Evolutionary conservation across 805 yeast genomes (phyloP).

Genomic region (Candida ortonii): DNA sequence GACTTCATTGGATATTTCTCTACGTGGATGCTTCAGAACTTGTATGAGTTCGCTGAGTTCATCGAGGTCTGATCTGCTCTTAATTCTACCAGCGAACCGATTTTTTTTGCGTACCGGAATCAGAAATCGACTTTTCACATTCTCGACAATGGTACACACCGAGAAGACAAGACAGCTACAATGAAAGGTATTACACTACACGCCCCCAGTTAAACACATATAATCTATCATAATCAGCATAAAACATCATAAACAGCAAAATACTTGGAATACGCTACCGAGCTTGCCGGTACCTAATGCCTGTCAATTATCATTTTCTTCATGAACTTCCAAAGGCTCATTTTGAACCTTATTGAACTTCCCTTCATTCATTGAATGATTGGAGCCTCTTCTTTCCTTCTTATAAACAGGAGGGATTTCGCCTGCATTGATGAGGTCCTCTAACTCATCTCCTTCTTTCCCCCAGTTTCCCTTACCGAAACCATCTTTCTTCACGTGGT

Average conservation of each 20-base stretch:
- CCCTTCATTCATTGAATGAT: constrained; percentile 42
- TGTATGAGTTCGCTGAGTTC: constrained; percentile 2
- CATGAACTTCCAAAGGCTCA: constrained; percentile 4
- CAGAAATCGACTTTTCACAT: too few relatives aligned
- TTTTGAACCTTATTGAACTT: constrained; percentile 33
- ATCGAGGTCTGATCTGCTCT: background rate
- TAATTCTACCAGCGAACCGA: too few relatives aligned
- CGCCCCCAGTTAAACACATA: too few relatives aligned
- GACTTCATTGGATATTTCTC: constrained; percentile 1
- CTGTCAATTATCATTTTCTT: constrained; percentile 3
- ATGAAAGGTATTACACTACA: too few relatives aligned
- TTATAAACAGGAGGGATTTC: constrained; percentile 48
- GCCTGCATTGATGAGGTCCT: constrained; percentile 58
- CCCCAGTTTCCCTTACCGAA: constrained; percentile 93
- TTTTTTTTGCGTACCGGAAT: too few relatives aligned
- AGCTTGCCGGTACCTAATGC: too few relatives aligned
- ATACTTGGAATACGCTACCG: too few relatives aligned
- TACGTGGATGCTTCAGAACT: background rate
- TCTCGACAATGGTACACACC: too few relatives aligned
- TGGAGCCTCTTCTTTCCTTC: constrained; percentile 50
- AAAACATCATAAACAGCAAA: too few relatives aligned
- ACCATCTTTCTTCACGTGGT: constrained; percentile 76
- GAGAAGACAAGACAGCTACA: too few relatives aligned
- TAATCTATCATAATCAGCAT: too few relatives aligned
- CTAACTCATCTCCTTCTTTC: constrained; percentile 69